Percentiles rank a stretch among this genome's conserved stretches.
Conservation (phyloP, 257 asterid species). For the Solanum rostratum region DNA sequence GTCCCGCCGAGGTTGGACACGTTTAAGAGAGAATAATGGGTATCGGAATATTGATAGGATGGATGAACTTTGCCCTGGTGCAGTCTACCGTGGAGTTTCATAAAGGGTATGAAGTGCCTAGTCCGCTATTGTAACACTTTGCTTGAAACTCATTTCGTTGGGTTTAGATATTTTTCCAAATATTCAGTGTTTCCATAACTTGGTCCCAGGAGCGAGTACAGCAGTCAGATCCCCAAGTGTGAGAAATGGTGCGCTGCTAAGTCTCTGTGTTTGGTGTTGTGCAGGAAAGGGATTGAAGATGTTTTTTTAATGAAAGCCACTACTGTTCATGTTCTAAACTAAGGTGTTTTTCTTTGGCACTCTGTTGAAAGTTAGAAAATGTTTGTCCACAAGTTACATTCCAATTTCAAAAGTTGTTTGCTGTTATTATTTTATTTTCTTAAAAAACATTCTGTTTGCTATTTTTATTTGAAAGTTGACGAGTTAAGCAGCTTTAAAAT, state of each 20-base stretch:
- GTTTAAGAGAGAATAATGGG: conserved; percentile 49
- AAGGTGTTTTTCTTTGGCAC: not conserved
- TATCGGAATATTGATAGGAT: conserved; percentile 39
- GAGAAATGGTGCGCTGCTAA: not conserved
- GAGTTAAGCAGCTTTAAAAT: not conserved
- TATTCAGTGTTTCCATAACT: not conserved
- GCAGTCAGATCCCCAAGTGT: not conserved
- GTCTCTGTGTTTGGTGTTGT: not conserved
- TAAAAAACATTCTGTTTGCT: not conserved
- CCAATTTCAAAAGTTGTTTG: not conserved
- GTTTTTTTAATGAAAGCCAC: not conserved
- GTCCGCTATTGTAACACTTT: not conserved
- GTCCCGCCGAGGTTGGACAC: conserved; percentile 54
- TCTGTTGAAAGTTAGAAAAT: not conserved
- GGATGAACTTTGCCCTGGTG: conserved; percentile 67
- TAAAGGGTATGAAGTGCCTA: not conserved
- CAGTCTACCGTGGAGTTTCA: conserved; percentile 41
- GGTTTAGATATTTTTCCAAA: not conserved
- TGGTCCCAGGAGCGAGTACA: not conserved
- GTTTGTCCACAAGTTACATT: not conserved
- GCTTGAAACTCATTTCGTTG: not conserved
- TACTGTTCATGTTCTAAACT: not conserved
- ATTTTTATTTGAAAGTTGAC: not conserved
- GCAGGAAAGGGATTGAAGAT: not conserved
- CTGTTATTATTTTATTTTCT: not conserved